Evolutionary conservation across 768 basidiomycete species (phyloP), one percentile per base, ranked within the genome.

Genomic region (Leucosporidium yakuticum): DNA sequence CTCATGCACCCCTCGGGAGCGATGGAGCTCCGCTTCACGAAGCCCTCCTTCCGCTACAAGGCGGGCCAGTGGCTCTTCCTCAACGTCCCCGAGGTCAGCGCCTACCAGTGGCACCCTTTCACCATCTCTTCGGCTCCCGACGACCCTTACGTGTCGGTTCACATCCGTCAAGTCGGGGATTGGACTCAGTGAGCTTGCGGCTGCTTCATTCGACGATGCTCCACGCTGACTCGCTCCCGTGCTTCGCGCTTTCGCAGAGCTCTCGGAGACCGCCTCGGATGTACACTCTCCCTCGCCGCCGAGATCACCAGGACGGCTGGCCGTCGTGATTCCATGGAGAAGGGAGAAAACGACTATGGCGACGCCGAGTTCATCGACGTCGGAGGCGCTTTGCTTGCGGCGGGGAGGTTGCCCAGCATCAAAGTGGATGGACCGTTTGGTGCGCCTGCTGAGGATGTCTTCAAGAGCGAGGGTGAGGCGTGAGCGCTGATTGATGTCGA

Each of bases 51-150:
- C 83, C 90, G 88, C 77, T 94, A 96, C 80, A 88, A 87, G 59
- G 84, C 90, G 39, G 91, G 91, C 17, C 90, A 93, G 81, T 94
- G 91, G 91, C 81, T 93, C 32, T 94, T 91, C 81, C 80, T 93
- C 71, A 88, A 91, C 75, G 85, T 93, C 20, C 92, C 94, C 4
- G 90, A 92, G 54, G 79, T 96, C 17, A 93, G 91, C 53, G 79
- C 75, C 25, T 86, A 83, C 77, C 91, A 96, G 77, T 97, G 92
- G 92, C 93, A 95, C 79, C 93, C 94, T n/a, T 91, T 93, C 74
- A 75, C 75, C 6, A 74, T 76, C 66, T 74, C 74, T 8, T 65
- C 63, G 49, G 91, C 93, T 20, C 93, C 93, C 4, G 91, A 93
- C 74, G 94, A 96, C 75, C 89, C 91, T 4, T 95, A 91, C 77